These are phyloP conservation scores for Phytophthora sojae DNA, from an alignment of 352 stramenopile genomes.

Conservation along the genomic window DNA sequence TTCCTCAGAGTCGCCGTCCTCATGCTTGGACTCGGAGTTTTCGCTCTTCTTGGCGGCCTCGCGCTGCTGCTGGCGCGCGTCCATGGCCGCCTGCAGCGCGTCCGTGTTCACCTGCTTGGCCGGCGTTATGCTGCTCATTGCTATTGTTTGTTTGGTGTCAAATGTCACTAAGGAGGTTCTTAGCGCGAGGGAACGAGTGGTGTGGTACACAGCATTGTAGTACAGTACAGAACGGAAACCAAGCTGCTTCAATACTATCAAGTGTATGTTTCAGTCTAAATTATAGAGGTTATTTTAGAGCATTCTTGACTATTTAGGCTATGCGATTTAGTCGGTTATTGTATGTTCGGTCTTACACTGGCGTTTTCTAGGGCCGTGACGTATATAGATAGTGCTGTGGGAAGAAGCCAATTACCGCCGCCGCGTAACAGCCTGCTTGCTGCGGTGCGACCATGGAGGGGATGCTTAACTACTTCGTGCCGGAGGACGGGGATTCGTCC, in stretches of 20 bases:
- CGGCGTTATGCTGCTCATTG: not conserved
- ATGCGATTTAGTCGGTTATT: not conserved
- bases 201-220: not conserved
- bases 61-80: conserved; percentile 31
- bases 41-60: not conserved
- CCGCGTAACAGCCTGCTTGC: conserved; percentile 19
- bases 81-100: conserved; percentile 42
- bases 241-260: not conserved
- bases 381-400: not conserved
- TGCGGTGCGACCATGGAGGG: conserved; percentile 66
- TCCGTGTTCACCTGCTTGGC: conserved; percentile 49
- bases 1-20: conserved; percentile 6
- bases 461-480: conserved; percentile 91
- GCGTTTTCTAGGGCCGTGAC: not conserved
- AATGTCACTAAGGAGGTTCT: not conserved
- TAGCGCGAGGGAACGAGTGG: not conserved
- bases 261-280: too few relatives aligned
- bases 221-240: not conserved
- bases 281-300: too few relatives aligned
- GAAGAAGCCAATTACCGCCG: conserved; percentile 1
- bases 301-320: too few relatives aligned
- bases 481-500: conserved; percentile 85
- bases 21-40: not conserved
- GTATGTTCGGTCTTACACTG: not conserved
- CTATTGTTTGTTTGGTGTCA: not conserved